Conservation (phyloP, 768 basidiomycete species). For the Suillus variegatus region DNA sequence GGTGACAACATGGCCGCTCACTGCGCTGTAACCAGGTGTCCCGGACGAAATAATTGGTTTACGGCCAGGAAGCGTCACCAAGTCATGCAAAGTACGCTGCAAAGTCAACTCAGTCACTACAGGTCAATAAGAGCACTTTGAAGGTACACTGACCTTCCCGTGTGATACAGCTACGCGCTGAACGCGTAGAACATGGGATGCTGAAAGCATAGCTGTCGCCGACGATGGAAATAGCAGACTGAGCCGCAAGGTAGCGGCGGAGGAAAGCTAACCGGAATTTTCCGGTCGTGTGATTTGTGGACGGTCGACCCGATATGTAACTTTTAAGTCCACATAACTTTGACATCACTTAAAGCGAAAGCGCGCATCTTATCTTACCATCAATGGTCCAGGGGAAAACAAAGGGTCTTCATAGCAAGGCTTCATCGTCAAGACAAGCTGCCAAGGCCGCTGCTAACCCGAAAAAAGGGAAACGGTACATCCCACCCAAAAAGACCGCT, state of each 20-base stretch:
- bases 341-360: not conserved
- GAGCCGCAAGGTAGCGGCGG: slow-evolving; percentile 16
- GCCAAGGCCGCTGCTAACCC: slow-evolving; percentile 66
- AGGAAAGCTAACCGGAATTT: slow-evolving; percentile 8
- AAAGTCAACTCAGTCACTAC: slow-evolving; percentile 12
- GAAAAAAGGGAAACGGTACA: slow-evolving; percentile 78
- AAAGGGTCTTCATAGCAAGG: slow-evolving; percentile 71
- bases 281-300: not conserved
- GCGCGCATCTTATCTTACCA: not conserved
- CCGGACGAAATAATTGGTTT: slow-evolving; percentile 78
- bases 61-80: slow-evolving; percentile 54
- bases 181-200: slow-evolving; percentile 50
- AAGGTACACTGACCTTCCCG: slow-evolving; percentile 43
- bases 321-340: not conserved
- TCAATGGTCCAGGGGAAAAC: slow-evolving; percentile 83
- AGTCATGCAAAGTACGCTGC: slow-evolving; percentile 77
- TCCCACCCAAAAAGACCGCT: slow-evolving; percentile 79
- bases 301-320: slow-evolving; percentile 12
- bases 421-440: slow-evolving; percentile 54
- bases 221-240: slow-evolving; percentile 9
- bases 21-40: slow-evolving; percentile 81
- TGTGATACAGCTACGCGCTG: slow-evolving; percentile 49
- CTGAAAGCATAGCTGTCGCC: slow-evolving; percentile 39
- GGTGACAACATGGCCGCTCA: slow-evolving; percentile 89
- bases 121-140: no score